A percentile compares a stretch with the other conserved stretches of the same genome.
Evolutionary conservation across 192 early-diverging fungal genomes (phyloP).

Genomic region (Geosiphon pyriformis): DNA sequence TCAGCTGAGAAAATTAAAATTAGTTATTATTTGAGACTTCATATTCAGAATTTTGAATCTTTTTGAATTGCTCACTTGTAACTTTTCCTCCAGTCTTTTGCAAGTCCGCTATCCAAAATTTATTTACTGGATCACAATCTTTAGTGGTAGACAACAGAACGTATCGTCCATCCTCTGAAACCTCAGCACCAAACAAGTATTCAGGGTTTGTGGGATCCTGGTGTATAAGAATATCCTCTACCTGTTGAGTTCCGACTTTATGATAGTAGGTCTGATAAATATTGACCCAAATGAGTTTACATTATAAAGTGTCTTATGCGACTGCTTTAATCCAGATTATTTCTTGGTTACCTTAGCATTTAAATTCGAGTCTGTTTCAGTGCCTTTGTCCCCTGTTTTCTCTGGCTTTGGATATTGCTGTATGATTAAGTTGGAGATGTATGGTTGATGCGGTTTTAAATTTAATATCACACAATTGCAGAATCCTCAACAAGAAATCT

Average conservation of each 20-base stretch:
- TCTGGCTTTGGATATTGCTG: conserved; percentile 40
- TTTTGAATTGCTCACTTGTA: background rate
- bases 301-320: no score
- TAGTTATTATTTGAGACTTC: background rate
- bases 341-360: conserved; percentile 37
- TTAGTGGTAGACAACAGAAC: conserved; percentile 43
- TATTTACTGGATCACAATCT: conserved; percentile 42
- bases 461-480: no score
- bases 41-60: background rate
- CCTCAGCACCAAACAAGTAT: conserved; percentile 19
- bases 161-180: conserved; percentile 57
- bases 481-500: no score
- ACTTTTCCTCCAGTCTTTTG: conserved; percentile 23
- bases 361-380: conserved; percentile 49
- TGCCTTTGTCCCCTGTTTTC: conserved; percentile 45
- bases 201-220: conserved; percentile 45
- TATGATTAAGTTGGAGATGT: no score
- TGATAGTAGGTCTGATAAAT: conserved; percentile 40
- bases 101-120: conserved; percentile 41
- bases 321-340: no score
- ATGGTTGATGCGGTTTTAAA: background rate
- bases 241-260: conserved; percentile 53
- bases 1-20: conserved; percentile 3
- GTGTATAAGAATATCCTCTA: conserved; percentile 54
- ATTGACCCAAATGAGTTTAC: no score